These are phyloP conservation scores for Suillus paluster DNA, from an alignment of 768 basidiomycete genomes.

Conservation along the genomic window DNA sequence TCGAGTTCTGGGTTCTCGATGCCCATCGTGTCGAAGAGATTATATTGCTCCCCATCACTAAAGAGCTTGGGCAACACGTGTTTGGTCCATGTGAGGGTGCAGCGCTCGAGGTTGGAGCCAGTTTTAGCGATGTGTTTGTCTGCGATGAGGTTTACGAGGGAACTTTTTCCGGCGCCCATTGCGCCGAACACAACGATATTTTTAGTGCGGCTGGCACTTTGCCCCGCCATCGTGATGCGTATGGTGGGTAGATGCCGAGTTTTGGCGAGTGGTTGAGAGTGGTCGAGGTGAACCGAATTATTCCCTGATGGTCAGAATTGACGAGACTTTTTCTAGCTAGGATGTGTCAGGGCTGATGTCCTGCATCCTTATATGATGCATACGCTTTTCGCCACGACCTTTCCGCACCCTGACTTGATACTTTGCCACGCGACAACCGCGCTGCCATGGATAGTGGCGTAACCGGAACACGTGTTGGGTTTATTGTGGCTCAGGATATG, in stretches of 20 bases:
- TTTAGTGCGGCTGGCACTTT: slow-evolving; percentile 13
- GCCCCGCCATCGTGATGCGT: not conserved
- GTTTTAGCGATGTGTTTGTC: slow-evolving; percentile 30
- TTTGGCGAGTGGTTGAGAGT: not conserved
- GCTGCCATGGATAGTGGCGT: not conserved
- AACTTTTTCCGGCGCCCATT: slow-evolving; percentile 46
- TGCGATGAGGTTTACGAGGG: slow-evolving; percentile 47
- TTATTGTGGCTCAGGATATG: not conserved
- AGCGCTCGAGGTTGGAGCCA: slow-evolving; percentile 36
- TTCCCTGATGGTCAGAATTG: not conserved
- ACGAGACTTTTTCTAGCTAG: not conserved
- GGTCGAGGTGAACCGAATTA: not conserved
- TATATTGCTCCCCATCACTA: slow-evolving; percentile 15
- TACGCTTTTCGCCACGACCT: slow-evolving; percentile 1
- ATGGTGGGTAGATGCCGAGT: not conserved
- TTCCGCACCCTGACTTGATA: not conserved
- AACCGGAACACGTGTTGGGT: not conserved
- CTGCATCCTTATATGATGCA: not conserved
- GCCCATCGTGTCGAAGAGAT: slow-evolving; percentile 35
- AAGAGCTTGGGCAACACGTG: slow-evolving; percentile 24
- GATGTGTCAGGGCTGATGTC: not conserved
- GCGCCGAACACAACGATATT: slow-evolving; percentile 38
- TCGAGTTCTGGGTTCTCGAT: slow-evolving; percentile 36
- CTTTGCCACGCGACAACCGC: not conserved
- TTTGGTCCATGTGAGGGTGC: slow-evolving; percentile 36